phyloP scores from a whole-genome alignment of 2,329 filamentous ascomycete species.

The Talaromyces rugulosus region DNA sequence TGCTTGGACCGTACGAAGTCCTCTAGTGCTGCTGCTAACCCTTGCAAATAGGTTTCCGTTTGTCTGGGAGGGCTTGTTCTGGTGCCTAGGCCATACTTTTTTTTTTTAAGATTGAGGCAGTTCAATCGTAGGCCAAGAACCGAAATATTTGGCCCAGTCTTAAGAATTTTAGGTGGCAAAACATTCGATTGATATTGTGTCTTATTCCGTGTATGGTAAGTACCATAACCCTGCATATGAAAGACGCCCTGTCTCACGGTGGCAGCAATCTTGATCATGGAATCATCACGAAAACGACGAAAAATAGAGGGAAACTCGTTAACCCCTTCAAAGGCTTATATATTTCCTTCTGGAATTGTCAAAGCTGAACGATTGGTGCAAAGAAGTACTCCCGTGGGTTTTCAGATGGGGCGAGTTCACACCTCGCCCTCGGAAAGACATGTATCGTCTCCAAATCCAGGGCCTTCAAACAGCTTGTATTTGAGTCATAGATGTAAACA shows the following conservation, averaged over 20 bases:
- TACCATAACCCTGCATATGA: not conserved
- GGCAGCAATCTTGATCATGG: not conserved
- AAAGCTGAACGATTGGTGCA: not conserved
- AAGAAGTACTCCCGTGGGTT: not conserved
- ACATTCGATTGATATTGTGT: not conserved
- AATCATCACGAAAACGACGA: conserved; percentile 1
- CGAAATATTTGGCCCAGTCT: not conserved
- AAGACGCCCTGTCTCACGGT: not conserved
- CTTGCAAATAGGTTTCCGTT: not conserved
- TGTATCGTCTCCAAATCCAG: not conserved
- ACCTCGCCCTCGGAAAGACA: not conserved
- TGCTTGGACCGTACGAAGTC: not conserved
- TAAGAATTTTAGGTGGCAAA: not conserved
- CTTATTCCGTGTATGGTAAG: not conserved
- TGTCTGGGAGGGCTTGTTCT: not conserved
- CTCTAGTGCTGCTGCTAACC: not conserved
- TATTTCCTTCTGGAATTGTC: not conserved
- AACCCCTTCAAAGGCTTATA: not conserved
- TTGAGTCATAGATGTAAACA: not conserved
- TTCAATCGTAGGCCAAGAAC: not conserved
- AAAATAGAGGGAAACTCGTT: not conserved
- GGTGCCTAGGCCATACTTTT: not conserved
- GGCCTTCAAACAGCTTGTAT: not conserved
- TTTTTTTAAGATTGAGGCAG: not conserved
- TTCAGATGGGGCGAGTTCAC: not conserved